Conservation (phyloP, 1,284 basidiomycete species). For the Rhodotorula sp. region DNA sequence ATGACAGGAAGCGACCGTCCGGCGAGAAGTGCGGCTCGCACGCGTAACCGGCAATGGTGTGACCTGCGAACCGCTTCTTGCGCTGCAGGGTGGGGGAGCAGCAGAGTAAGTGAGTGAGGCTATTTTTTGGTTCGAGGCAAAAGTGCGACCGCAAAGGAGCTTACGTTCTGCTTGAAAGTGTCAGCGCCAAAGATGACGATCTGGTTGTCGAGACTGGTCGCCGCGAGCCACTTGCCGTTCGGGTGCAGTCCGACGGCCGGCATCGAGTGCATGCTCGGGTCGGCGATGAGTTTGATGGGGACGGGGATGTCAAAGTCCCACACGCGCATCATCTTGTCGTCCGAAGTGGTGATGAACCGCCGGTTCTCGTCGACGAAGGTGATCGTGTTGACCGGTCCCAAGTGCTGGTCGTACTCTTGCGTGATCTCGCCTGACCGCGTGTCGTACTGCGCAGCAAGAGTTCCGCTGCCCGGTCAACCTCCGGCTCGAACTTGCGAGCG, state of each 20-base stretch:
- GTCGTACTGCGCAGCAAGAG: constrained; percentile 67
- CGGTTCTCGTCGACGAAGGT: constrained; percentile 95
- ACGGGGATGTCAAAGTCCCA: constrained; percentile 64
- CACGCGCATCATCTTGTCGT: constrained; percentile 98
- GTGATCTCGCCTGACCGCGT: constrained; percentile 87
- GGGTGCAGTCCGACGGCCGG: constrained; percentile 94
- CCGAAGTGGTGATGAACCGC: constrained; percentile 95
- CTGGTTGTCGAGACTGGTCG: constrained; percentile 96
- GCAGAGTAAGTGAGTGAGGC: too few relatives aligned
- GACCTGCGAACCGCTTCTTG: constrained; percentile 96
- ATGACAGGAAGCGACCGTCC: constrained; percentile 95
- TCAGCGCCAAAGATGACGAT: constrained; percentile 95
- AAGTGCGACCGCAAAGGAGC: not conserved
- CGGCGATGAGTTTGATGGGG: constrained; percentile 98
- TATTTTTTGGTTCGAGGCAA: too few relatives aligned
- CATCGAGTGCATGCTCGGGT: constrained; percentile 99
- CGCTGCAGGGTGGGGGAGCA: constrained; percentile 26
- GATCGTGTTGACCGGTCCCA: constrained; percentile 90
- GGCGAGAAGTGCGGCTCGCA: constrained; percentile 96
- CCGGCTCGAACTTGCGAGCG: not conserved
- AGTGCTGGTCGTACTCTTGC: constrained; percentile 98
- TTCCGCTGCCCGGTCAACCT: not conserved
- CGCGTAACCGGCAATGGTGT: constrained; percentile 93
- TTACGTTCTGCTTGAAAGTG: constrained; percentile 81
- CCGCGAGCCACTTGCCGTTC: constrained; percentile 91